Percentiles rank a stretch among this genome's conserved stretches.
Conservation (phyloP, 1,139 yeast genomes). For the Pneumocystis wakefieldiae region DNA sequence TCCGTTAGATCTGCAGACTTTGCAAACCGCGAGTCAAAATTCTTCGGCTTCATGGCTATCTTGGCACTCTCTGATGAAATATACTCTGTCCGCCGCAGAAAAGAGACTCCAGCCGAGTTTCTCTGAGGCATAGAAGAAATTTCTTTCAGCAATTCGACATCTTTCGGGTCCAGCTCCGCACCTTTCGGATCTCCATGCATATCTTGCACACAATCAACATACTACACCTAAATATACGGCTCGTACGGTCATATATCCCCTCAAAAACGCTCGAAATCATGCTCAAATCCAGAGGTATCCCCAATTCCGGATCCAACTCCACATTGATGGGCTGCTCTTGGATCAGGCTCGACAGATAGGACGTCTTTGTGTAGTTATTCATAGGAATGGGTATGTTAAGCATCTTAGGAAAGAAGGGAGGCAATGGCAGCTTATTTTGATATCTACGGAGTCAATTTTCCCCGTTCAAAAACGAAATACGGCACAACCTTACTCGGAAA, state of each 20-base stretch:
- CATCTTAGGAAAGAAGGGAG: conserved; percentile 81
- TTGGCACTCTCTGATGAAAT: conserved; percentile 35
- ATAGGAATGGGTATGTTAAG: conserved; percentile 37
- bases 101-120: conserved; percentile 37
- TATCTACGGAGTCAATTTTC: neutral
- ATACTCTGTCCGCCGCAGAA: conserved; percentile 87
- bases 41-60: conserved; percentile 20
- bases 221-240: conserved; percentile 15
- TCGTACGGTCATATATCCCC: conserved; percentile 37
- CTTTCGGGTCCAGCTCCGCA: conserved; percentile 50
- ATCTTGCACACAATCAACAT: conserved; percentile 8
- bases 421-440: conserved; percentile 76
- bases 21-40: conserved; percentile 10
- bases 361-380: conserved; percentile 39
- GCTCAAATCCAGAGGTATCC: conserved; percentile 66
- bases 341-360: conserved; percentile 57
- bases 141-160: conserved; percentile 62
- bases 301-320: conserved; percentile 57
- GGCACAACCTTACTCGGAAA: neutral
- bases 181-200: conserved; percentile 11
- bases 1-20: conserved; percentile 15
- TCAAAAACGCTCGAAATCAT: conserved; percentile 57
- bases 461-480: neutral
- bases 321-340: conserved; percentile 57
- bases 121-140: conserved; percentile 32